Percentiles rank a stretch among this genome's conserved stretches.
Conservation (phyloP, 176 grass and related monocot genomes). For the Canna indica region DNA sequence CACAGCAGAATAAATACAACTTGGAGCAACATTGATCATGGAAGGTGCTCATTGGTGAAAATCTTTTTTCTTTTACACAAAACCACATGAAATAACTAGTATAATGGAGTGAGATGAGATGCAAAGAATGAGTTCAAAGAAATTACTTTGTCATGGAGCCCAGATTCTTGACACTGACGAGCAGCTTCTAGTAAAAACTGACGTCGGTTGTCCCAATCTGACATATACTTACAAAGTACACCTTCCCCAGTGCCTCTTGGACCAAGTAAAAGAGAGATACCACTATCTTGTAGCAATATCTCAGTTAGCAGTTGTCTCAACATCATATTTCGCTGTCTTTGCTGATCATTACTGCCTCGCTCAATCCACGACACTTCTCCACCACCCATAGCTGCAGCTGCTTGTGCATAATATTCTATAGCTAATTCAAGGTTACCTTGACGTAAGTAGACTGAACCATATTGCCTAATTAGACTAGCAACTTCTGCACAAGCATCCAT, state of each 20-base stretch:
- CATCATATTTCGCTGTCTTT: slow-evolving; percentile 77
- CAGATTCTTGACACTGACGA: slow-evolving; percentile 74
- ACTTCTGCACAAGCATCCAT: slow-evolving; percentile 95
- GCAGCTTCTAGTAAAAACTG: slow-evolving; percentile 89
- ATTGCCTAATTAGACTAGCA: slow-evolving; percentile 69
- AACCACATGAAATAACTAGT: too few species aligned
- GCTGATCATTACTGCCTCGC: slow-evolving; percentile 50
- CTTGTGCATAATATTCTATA: slow-evolving; percentile 85
- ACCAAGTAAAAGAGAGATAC: slow-evolving; percentile 85
- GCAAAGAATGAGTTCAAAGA: slow-evolving; percentile 1
- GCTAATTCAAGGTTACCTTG: slow-evolving; percentile 80
- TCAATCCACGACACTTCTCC: slow-evolving; percentile 72
- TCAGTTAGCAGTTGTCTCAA: slow-evolving; percentile 77
- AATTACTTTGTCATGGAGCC: slow-evolving; percentile 88
- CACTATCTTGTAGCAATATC: slow-evolving; percentile 80
- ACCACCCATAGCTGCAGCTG: slow-evolving; percentile 83
- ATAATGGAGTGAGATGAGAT: neutral
- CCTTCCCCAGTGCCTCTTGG: slow-evolving; percentile 82
- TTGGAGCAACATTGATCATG: neutral
- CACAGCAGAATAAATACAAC: neutral
- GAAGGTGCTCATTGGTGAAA: neutral
- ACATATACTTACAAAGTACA: slow-evolving; percentile 78
- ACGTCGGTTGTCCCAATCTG: slow-evolving; percentile 60
- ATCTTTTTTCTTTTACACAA: neutral
- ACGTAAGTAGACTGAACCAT: slow-evolving; percentile 76